phyloP scores from a whole-genome alignment of 257 asterid species.

The Cruciata laevipes region DNA sequence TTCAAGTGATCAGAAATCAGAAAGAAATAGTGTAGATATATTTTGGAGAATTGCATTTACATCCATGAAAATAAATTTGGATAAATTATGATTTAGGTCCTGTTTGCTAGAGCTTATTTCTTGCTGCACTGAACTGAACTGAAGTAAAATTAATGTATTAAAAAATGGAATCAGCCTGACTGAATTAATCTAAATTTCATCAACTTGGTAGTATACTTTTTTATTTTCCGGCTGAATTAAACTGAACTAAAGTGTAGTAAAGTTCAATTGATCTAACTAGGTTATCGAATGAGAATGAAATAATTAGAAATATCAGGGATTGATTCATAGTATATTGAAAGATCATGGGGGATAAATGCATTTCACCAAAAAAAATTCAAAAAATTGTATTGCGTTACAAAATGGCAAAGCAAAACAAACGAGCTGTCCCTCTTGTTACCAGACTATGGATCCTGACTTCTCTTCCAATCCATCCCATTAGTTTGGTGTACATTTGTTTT shows the following conservation, averaged over 20 bases:
- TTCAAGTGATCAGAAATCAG: not conserved
- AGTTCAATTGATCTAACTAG: too few species aligned
- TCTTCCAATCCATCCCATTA: constrained; percentile 57
- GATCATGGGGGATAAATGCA: not conserved
- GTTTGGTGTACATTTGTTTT: constrained; percentile 33
- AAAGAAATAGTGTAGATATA: not conserved
- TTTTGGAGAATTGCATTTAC: not conserved
- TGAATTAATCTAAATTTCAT: too few species aligned
- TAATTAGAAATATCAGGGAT: not conserved
- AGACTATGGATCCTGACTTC: constrained; percentile 30
- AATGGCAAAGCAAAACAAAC: constrained; percentile 32
- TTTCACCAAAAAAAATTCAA: not conserved
- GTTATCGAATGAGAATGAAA: too few species aligned
- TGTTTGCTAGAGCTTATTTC: too few species aligned
- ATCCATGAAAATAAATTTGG: not conserved
- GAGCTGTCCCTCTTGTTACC: constrained; percentile 30
- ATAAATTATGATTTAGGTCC: too few species aligned
- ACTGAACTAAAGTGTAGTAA: too few species aligned
- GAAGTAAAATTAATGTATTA: too few species aligned
- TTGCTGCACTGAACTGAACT: too few species aligned
- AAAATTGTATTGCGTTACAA: not conserved
- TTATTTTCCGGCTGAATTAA: too few species aligned
- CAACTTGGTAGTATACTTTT: too few species aligned
- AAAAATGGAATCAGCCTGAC: too few species aligned
- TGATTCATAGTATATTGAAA: too few species aligned